These are phyloP conservation scores for Akanthomyces muscarius DNA, from an alignment of 2,329 filamentous ascomycete species.

Conservation along the genomic window DNA sequence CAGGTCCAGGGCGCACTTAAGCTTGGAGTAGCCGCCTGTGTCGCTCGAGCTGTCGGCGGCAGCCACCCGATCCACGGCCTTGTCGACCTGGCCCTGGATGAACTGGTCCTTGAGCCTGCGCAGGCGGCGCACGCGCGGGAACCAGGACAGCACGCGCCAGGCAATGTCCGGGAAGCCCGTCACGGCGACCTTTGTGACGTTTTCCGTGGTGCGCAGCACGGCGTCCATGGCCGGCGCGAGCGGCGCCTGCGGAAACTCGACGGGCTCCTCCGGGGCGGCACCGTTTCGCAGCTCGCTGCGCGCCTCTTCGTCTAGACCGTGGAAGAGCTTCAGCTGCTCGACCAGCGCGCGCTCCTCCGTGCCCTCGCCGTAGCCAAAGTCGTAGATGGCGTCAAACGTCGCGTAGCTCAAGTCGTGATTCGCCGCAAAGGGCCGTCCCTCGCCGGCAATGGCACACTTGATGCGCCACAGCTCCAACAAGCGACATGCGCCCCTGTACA, in stretches of 20 bases:
- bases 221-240: background rate
- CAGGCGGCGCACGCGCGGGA: conserved; percentile 7
- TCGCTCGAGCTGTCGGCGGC: background rate
- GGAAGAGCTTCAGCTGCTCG: background rate
- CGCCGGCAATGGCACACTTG: conserved; percentile 27
- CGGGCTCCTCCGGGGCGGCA: background rate
- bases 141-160: conserved; percentile 1
- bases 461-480: conserved; percentile 33
- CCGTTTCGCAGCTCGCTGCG: background rate
- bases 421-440: conserved; percentile 24
- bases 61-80: background rate
- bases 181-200: conserved; percentile 4
- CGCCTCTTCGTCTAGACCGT: background rate
- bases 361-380: conserved; percentile 27
- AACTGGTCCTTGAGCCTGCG: background rate
- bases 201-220: conserved; percentile 5
- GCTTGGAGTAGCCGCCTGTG: background rate
- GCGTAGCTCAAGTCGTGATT: conserved; percentile 28
- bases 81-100: conserved; percentile 8
- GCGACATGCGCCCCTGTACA: conserved; percentile 29
- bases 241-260: conserved; percentile 4
- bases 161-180: conserved; percentile 11
- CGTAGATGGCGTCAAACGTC: conserved; percentile 31
- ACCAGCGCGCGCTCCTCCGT: background rate
- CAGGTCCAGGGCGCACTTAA: conserved; percentile 11